These are phyloP conservation scores for Hemisphaericaspora subhashii DNA, from an alignment of 1,139 yeast species.

Conservation along the genomic window DNA sequence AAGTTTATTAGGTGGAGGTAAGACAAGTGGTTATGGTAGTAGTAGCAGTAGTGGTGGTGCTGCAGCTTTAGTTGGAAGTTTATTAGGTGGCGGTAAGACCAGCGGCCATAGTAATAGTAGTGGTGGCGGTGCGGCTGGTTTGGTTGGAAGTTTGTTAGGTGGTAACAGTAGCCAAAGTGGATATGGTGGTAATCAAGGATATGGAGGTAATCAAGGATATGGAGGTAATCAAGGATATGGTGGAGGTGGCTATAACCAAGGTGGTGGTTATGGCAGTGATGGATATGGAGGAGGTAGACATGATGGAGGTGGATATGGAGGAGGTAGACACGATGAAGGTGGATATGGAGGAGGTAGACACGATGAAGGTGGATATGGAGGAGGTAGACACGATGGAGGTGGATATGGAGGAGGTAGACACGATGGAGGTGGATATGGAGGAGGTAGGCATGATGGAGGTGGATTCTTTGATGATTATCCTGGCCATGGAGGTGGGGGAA, in stretches of 20 bases:
- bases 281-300: constrained; percentile 2
- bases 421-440: background rate
- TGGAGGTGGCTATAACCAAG: constrained; percentile 3
- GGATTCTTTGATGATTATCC: constrained; percentile 4
- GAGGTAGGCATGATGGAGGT: constrained; percentile 7
- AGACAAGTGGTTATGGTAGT: background rate
- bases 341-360: constrained; percentile 2
- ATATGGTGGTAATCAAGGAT: constrained; percentile 5
- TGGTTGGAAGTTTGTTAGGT: constrained; percentile 10
- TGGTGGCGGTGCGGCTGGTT: constrained; percentile 6
- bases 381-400: constrained; percentile 3
- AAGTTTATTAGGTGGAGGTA: constrained; percentile 7
- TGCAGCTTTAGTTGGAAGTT: constrained; percentile 1
- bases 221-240: constrained; percentile 4
- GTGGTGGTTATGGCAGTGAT: constrained; percentile 4
- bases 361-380: constrained; percentile 1
- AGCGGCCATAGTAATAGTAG: constrained; percentile 1
- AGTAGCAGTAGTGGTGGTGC: constrained; percentile 4
- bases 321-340: constrained; percentile 1
- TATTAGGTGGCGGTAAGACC: constrained; percentile 3
- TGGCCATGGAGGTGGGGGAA: constrained; percentile 1
- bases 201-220: constrained; percentile 1
- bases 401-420: background rate
- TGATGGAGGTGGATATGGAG: constrained; percentile 5
- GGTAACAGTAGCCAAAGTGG: constrained; percentile 8